Evolutionary conservation across 805 yeast genomes (phyloP), one percentile per base, ranked within the genome.

Genomic region (Candida yuanshanica): DNA sequence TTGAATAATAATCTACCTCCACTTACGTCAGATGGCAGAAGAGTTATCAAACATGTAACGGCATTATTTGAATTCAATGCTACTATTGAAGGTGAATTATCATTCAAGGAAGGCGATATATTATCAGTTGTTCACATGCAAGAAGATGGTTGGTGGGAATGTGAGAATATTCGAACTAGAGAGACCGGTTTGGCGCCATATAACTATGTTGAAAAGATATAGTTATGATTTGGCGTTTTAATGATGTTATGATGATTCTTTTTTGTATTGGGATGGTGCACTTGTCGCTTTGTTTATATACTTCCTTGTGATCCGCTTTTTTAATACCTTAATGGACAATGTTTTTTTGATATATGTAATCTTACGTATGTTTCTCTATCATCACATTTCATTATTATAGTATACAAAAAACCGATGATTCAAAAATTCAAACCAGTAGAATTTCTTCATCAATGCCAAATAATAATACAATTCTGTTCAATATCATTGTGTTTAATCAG

Each of bases 101-200:
- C 75, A 7, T 81, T 80, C 64, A 67, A 73, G 34, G 77, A 77
- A 52, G 77, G 75, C 43, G 86, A 81, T 47, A 52, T 70, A 4
- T 55, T 80, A 36, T 60, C 76, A 42, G 74, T 80, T 3, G 51
- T 78, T 14, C 69, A 68, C 35, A 74, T 66, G 68, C 84, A 79
- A 55, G 80, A 79, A 18, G 87, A 80, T 49, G 84, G 84, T 1
- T 80, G 87, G 87, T 81, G 87, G 87, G 79, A 75, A 50, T 79
- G 77, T 24, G 87, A 80, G 50, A 75, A 77, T 17, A 43, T 70
- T 25, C 66, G 67, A 26, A 60, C 66, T 10, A 50, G 53, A 1
- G 36, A 37, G 9, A 46, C 38, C 10, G 87, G 87, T 2, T 65
- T 79, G 25, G 85, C 83, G 4, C 86, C 87, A 29, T 74, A 82